Evolutionary conservation across 78 protist species (phyloP), one percentile per base, ranked within the genome.

Genomic region (Dictyostelium brefeldianum): DNA sequence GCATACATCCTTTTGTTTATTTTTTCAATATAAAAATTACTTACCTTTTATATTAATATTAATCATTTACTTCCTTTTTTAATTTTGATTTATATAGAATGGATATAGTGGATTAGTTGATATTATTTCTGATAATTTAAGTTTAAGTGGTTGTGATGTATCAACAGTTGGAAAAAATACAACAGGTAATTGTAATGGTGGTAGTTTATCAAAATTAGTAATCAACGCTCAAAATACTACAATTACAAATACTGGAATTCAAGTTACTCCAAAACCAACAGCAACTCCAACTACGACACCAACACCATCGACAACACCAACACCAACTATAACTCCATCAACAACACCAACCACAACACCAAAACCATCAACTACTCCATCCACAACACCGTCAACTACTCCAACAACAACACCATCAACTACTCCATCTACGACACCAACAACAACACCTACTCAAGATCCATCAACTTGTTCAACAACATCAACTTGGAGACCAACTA

Each of bases 401-500:
- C 70, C 70, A n/a, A 25, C 70, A 11, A 22, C 41, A 25, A 62
- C 73, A 22, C 29, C 71, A 43, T 47, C 73, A 10, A 41, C 46
- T 4, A 62, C 75, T 7, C 48, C 43, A 41, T 12, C 59, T 10
- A 15, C 75, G 15, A 57, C 67, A 57, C 67, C 67, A 57, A 57
- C 50, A 0, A 0, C 89, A 29, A 62, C 70, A 62, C 29, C 62
- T 15, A 70, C 17, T 11, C 43, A 36, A 36, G 51, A 80, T 80
- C 62, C 87, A 41, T 36, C 43, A 36, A 36, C 2, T 36, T 83
- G 91, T 56, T 73, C 91, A 54, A 56, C 81, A 20, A 14, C 46
- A 17, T 31, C 81, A 11, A 71, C 67, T 12, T 83, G 91, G 91
- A 22, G 91, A 51, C 91, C 80, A 83, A 71, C 47, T 4, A 78